Evolutionary conservation across 148 eudicot species (phyloP).

Genomic region (Rheum nobile): DNA sequence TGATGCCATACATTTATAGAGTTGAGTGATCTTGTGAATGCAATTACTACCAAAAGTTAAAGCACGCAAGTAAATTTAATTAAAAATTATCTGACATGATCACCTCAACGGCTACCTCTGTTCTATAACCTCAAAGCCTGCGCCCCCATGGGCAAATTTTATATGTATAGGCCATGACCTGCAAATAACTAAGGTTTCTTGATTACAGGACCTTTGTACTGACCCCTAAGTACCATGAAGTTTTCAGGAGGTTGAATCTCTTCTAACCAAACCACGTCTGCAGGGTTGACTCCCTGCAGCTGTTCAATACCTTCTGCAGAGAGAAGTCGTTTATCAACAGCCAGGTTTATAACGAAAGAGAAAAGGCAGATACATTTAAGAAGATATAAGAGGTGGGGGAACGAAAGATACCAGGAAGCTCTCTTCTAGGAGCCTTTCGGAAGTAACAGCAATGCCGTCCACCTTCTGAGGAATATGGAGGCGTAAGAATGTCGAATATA

Average conservation of each 20-base stretch:
- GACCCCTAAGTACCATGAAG: constrained; percentile 31
- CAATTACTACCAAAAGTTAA: neutral
- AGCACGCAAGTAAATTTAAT: neutral
- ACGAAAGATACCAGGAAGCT: constrained; percentile 31
- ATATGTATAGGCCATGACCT: constrained; percentile 1
- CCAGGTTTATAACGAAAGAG: neutral
- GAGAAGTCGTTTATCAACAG: neutral
- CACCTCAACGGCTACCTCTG: neutral
- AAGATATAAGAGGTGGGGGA: neutral
- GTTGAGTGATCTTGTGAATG: neutral
- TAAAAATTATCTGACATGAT: neutral
- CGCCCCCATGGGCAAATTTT: neutral
- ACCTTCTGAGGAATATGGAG: constrained; percentile 78
- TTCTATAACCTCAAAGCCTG: neutral
- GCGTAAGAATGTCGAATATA: constrained; percentile 87
- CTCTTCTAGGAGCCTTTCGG: constrained; percentile 23
- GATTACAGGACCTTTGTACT: constrained; percentile 33
- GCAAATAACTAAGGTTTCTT: constrained; percentile 23
- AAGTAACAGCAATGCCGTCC: constrained; percentile 87
- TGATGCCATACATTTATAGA: neutral
- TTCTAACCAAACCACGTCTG: constrained; percentile 35
- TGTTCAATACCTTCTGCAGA: constrained; percentile 22
- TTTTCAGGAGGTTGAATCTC: constrained; percentile 38
- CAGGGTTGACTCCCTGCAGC: constrained; percentile 19
- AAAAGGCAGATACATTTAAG: neutral